phyloP scores from a whole-genome alignment of 352 stramenopile species.

The Globisporangium spinosum region DNA sequence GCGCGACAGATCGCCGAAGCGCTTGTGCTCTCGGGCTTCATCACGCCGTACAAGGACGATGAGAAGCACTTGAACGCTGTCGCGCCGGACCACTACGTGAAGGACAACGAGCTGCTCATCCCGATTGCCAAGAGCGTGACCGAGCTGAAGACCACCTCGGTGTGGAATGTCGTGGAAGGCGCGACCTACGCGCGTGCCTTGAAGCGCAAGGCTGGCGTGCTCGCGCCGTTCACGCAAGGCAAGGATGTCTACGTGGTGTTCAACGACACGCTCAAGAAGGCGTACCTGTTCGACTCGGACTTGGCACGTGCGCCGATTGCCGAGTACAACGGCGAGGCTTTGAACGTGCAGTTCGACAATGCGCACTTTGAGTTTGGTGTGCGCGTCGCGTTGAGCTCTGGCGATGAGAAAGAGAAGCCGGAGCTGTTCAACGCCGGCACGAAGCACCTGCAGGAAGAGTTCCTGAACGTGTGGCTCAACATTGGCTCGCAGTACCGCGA shows the following conservation, averaged over 20 bases:
- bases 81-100: not conserved
- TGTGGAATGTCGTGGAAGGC: not conserved
- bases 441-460: constrained; percentile 14
- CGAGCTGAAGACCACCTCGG: not conserved
- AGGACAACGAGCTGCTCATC: constrained; percentile 7
- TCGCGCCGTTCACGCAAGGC: constrained; percentile 48
- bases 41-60: constrained; percentile 11
- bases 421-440: constrained; percentile 12
- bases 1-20: constrained; percentile 8
- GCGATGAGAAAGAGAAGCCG: constrained; percentile 3
- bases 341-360: constrained; percentile 10
- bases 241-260: constrained; percentile 45
- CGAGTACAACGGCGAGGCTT: not conserved
- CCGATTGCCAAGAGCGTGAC: constrained; percentile 2
- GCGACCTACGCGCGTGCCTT: constrained; percentile 12
- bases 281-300: constrained; percentile 11
- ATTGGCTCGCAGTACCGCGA: constrained; percentile 22
- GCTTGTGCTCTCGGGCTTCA: constrained; percentile 7
- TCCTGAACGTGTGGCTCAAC: constrained; percentile 21
- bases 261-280: constrained; percentile 11
- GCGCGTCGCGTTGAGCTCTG: not conserved
- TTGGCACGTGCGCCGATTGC: constrained; percentile 4
- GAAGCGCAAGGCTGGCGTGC: constrained; percentile 60
- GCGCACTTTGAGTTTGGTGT: constrained; percentile 13
- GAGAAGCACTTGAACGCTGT: constrained; percentile 9